Base-by-base conservation (phyloP, 2,329 filamentous ascomycete species). In the Arachnomyces sp. region DNA sequence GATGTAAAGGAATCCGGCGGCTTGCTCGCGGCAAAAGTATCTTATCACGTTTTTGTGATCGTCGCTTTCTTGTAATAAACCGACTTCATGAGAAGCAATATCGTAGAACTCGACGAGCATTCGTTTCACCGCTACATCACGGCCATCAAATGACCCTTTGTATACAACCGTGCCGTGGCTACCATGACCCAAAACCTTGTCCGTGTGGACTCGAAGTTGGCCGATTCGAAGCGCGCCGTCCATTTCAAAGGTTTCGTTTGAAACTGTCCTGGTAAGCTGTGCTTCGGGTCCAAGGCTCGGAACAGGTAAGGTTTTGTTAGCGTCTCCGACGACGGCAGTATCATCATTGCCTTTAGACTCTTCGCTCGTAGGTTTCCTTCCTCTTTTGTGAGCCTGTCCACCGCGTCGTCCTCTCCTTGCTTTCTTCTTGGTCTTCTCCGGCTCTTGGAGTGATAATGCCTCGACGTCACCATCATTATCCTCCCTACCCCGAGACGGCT, bases 81-180 rank as follows among this genome's bases (percentile, higher is more conserved):
- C 84, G 1, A 95, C 94, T 65, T 98, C 92, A 54, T 95, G 88
- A 8, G 86, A 88, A 1, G 92, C 92, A 51, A 98, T 86, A 49
- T 95, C 90, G 59, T 89, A 95, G 54, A 95, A 95, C 51, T 95
- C 86, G 28, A 90, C 86, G 45, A 96, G 72, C 87, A 98, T 94
- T 28, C 92, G 80, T 71, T 98, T 98, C 35, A 98, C 87, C 1
- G 92, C 92, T 17, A 98, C 90, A 33, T 89, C 84, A 37, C 89
- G 82, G 16, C 88, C 88, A 60, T 94, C 92, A 59, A 94, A 96
- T 39, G 82, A 86, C n/a, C 92, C 92, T 36, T 86, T 83, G 61
- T 92, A 96, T 1, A 98, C 92, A 39, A 93, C 80, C 0, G 92
- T 98, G n/a, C 92, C 92, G 57, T 95, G 94, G 61, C 90, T 96